A percentile compares a stretch with the other conserved stretches of the same genome.
These are phyloP conservation scores for Lactarius deliciosus DNA, from an alignment of 768 basidiomycete genomes.

Conservation along the genomic window DNA sequence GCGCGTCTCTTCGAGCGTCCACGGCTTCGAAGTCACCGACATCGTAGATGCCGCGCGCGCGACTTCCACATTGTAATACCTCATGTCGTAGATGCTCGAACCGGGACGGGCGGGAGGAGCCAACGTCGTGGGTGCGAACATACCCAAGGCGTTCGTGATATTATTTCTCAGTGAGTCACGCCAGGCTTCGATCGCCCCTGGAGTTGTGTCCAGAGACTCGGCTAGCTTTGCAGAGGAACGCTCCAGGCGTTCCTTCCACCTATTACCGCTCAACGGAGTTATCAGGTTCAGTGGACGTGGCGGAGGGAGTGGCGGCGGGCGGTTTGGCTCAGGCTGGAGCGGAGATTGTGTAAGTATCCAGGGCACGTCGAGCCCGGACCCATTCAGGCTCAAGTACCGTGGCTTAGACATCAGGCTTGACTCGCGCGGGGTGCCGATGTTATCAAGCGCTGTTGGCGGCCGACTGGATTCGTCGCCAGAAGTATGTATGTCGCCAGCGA, in stretches of 20 bases:
- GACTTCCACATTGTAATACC: not conserved
- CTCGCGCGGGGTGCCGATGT: constrained; percentile 30
- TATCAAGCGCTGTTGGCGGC: constrained; percentile 31
- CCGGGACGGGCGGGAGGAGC: not conserved
- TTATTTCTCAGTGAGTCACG: constrained; percentile 25
- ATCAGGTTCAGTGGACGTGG: not conserved
- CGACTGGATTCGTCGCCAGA: constrained; percentile 36
- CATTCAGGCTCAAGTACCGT: constrained; percentile 38
- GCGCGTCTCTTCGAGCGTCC: constrained; percentile 43
- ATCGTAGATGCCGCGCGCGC: constrained; percentile 3
- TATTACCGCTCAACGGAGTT: not conserved
- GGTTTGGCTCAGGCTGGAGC: not conserved
- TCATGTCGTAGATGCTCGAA: constrained; percentile 2
- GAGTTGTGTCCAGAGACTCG: not conserved
- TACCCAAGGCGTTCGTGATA: constrained; percentile 25
- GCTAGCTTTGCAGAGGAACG: not conserved
- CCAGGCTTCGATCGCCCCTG: constrained; percentile 22
- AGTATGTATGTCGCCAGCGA: constrained; percentile 44
- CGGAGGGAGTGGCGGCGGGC: not conserved
- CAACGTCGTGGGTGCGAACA: constrained; percentile 3
- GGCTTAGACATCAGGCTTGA: constrained; percentile 31
- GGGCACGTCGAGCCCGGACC: constrained; percentile 37
- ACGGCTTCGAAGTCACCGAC: constrained; percentile 34
- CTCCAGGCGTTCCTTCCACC: constrained; percentile 27
- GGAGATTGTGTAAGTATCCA: constrained; percentile 31